A percentile compares a stretch with the other conserved stretches of the same genome.
Conservation (phyloP, 2,329 filamentous ascomycete genomes). For the Pestalotiopsis sp. region DNA sequence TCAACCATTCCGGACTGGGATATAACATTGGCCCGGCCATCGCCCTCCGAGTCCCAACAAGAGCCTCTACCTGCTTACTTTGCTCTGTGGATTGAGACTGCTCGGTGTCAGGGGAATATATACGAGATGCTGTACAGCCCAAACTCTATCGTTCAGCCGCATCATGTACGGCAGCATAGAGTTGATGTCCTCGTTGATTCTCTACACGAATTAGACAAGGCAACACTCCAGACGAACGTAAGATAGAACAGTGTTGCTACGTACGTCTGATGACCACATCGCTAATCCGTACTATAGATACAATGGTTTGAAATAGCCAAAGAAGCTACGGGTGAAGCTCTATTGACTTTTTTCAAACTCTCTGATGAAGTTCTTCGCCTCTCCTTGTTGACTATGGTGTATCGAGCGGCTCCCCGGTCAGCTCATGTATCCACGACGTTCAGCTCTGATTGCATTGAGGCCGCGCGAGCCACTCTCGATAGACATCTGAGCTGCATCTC, state of each 20-base stretch:
- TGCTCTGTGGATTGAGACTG: constrained; percentile 55
- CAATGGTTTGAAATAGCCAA: not conserved
- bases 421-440: constrained; percentile 46
- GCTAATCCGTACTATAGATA: not conserved
- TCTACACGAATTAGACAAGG: not conserved
- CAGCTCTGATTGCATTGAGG: constrained; percentile 50
- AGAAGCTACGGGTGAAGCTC: not conserved
- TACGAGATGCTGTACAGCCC: constrained; percentile 63
- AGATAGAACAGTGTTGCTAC: not conserved
- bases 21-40: constrained; percentile 45
- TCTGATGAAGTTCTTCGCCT: constrained; percentile 50
- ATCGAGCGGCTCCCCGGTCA: constrained; percentile 53
- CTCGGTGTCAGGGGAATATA: constrained; percentile 59
- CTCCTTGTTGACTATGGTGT: constrained; percentile 53
- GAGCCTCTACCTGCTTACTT: constrained; percentile 16
- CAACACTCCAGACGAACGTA: not conserved
- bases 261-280: not conserved
- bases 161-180: not conserved
- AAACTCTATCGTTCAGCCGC: not conserved
- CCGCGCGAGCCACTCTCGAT: constrained; percentile 51
- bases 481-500: constrained; percentile 49
- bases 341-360: constrained; percentile 29
- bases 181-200: not conserved
- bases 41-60: not conserved
- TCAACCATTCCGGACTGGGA: constrained; percentile 63